Evolutionary conservation across 805 yeast genomes (phyloP).

Genomic region (Starmerella stellata): DNA sequence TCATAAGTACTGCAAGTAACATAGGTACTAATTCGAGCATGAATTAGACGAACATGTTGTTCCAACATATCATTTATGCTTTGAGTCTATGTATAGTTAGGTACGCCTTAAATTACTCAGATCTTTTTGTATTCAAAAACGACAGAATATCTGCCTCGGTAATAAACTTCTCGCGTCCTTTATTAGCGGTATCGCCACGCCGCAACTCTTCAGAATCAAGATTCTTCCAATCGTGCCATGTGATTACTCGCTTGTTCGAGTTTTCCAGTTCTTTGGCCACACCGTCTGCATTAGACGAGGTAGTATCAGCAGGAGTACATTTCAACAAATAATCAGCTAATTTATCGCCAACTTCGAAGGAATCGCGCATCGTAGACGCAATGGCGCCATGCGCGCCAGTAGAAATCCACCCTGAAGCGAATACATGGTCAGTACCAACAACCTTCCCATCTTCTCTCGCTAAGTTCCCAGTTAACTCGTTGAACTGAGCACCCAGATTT

Average conservation of each 20-base stretch:
- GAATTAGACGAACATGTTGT: too few relatives aligned
- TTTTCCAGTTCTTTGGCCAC: slow-evolving; percentile 4
- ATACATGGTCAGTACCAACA: slow-evolving; percentile 28
- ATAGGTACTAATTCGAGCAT: too few relatives aligned
- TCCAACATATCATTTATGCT: too few relatives aligned
- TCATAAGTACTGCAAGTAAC: too few relatives aligned
- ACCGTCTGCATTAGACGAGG: background rate
- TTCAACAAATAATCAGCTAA: slow-evolving; percentile 27
- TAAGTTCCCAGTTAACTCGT: slow-evolving; percentile 24
- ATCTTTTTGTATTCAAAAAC: too few relatives aligned
- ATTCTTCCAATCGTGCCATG: slow-evolving; percentile 52
- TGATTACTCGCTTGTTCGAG: slow-evolving; percentile 21
- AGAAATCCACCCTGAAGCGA: slow-evolving; percentile 81
- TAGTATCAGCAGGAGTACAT: slow-evolving; percentile 18
- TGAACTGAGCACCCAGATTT: slow-evolving; percentile 34
- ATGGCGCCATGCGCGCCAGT: slow-evolving; percentile 80
- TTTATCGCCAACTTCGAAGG: slow-evolving; percentile 54
- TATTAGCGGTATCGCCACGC: slow-evolving; percentile 33
- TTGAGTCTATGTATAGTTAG: too few relatives aligned
- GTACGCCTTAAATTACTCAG: too few relatives aligned
- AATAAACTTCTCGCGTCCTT: slow-evolving; percentile 41
- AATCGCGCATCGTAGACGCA: slow-evolving; percentile 73
- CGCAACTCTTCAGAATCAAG: slow-evolving; percentile 37
- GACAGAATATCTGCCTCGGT: slow-evolving; percentile 17
- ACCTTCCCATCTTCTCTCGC: slow-evolving; percentile 9